A percentile compares a stretch with the other conserved stretches of the same genome.
Evolutionary conservation across 768 basidiomycete species (phyloP).

Genomic region (Phanerochaete sordida): DNA sequence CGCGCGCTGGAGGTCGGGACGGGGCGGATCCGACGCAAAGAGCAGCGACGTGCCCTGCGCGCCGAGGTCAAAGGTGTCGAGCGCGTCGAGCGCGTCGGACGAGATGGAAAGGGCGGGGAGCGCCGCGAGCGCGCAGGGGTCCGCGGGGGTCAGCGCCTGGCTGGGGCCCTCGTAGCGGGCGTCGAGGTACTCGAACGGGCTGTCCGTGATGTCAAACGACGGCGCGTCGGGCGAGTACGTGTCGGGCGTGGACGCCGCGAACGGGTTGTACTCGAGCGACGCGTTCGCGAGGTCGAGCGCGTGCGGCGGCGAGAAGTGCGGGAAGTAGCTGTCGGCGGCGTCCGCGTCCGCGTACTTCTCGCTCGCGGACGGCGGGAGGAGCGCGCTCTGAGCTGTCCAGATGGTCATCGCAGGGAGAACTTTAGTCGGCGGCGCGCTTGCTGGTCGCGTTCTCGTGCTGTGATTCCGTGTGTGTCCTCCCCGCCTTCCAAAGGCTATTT

Average conservation of each 20-base stretch:
- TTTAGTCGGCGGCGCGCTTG: too few species aligned
- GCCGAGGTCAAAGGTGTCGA: neutral
- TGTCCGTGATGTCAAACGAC: neutral
- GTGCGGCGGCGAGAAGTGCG: conserved; percentile 12
- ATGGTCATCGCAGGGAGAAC: too few species aligned
- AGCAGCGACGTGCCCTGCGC: conserved; percentile 16
- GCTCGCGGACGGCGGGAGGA: neutral
- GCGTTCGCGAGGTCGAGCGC: conserved; percentile 22
- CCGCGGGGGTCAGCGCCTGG: conserved; percentile 4
- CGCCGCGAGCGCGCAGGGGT: conserved; percentile 14
- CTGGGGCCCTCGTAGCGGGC: conserved; percentile 10
- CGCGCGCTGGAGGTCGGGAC: neutral
- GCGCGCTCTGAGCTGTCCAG: too few species aligned
- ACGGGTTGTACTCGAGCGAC: conserved; percentile 23
- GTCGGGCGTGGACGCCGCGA: conserved; percentile 17
- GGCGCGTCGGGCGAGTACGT: neutral
- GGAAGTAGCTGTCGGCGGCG: neutral
- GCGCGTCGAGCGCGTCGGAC: conserved; percentile 13
- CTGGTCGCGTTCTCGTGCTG: too few species aligned
- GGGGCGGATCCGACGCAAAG: neutral
- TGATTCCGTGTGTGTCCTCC: too few species aligned
- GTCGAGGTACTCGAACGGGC: conserved; percentile 13
- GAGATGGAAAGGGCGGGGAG: conserved; percentile 22
- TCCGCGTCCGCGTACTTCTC: neutral
- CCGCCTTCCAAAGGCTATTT: too few species aligned